Conservation (phyloP, 106 monocot species). For the Allium cepa region DNA sequence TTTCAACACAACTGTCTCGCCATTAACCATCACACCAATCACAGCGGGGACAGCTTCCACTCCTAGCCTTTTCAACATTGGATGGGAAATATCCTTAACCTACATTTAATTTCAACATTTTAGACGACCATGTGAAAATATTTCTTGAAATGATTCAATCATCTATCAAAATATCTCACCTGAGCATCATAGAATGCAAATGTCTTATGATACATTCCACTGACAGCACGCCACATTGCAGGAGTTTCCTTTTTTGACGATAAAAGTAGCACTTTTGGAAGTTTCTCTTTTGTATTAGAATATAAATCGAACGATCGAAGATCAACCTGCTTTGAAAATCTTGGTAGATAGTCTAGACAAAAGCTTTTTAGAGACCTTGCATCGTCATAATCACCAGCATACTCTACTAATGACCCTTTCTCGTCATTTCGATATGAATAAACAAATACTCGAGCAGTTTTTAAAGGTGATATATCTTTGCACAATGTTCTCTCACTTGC, state of each 20-base stretch:
- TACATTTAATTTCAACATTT: slow-evolving; percentile 9
- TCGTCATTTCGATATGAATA: slow-evolving; percentile 53
- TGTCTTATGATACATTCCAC: slow-evolving; percentile 65
- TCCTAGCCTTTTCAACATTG: slow-evolving; percentile 52
- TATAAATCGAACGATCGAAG: slow-evolving; percentile 40
- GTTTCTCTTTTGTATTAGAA: slow-evolving; percentile 21
- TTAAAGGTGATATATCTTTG: slow-evolving; percentile 36
- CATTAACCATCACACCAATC: slow-evolving; percentile 55
- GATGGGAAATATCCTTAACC: slow-evolving; percentile 66
- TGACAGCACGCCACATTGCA: slow-evolving; percentile 76
- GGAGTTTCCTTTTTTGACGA: slow-evolving; percentile 88
- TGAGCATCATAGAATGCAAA: slow-evolving; percentile 76
- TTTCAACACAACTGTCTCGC: slow-evolving; percentile 46
- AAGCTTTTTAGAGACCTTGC: slow-evolving; percentile 61
- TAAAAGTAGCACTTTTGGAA: slow-evolving; percentile 79
- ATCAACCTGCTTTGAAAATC: slow-evolving; percentile 69
- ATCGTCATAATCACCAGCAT: slow-evolving; percentile 51
- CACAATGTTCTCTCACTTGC: slow-evolving; percentile 54
- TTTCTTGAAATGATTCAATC: no score
- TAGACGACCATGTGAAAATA: no score
- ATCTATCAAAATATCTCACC: slow-evolving; percentile 22
- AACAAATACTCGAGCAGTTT: slow-evolving; percentile 39
- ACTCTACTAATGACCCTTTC: slow-evolving; percentile 61
- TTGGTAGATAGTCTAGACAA: slow-evolving; percentile 64
- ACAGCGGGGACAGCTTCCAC: slow-evolving; percentile 66